Evolutionary conservation across 768 basidiomycete genomes (phyloP).

Genomic region (Cystobasidiopsis lactophilus): DNA sequence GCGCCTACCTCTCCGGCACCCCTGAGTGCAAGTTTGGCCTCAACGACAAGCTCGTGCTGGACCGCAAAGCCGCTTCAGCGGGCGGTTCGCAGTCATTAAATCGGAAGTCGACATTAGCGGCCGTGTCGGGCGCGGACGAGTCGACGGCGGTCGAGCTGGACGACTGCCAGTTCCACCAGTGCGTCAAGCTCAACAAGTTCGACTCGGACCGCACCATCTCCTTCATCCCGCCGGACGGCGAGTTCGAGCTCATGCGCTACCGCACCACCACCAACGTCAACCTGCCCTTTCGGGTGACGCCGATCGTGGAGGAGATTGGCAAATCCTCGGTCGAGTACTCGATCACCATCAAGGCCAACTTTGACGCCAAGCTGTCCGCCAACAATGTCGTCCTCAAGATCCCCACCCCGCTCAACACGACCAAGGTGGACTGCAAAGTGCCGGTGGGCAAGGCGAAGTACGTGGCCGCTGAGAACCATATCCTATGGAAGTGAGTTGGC

Average conservation of each 20-base stretch:
- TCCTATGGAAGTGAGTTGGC: slow-evolving; percentile 80
- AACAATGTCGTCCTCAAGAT: slow-evolving; percentile 80
- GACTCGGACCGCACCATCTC: slow-evolving; percentile 83
- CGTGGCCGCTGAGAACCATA: slow-evolving; percentile 80
- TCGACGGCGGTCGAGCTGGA: slow-evolving; percentile 68
- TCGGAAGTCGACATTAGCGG: not conserved
- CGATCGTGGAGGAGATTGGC: slow-evolving; percentile 79
- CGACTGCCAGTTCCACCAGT: slow-evolving; percentile 97
- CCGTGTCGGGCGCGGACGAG: slow-evolving; percentile 20
- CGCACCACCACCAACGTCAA: slow-evolving; percentile 92
- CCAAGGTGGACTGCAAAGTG: slow-evolving; percentile 74
- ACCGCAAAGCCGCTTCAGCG: slow-evolving; percentile 42
- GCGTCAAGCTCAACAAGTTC: slow-evolving; percentile 83
- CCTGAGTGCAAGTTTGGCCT: slow-evolving; percentile 98
- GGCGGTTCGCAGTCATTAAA: slow-evolving; percentile 12
- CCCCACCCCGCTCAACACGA: slow-evolving; percentile 90
- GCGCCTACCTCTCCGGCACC: slow-evolving; percentile 84
- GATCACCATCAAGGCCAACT: slow-evolving; percentile 66
- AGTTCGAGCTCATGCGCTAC: slow-evolving; percentile 97
- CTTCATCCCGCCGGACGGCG: slow-evolving; percentile 94
- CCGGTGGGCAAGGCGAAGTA: slow-evolving; percentile 91
- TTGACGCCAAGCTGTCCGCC: slow-evolving; percentile 75
- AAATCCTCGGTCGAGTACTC: slow-evolving; percentile 80
- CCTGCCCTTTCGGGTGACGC: slow-evolving; percentile 66
- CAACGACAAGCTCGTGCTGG: slow-evolving; percentile 93